These are phyloP conservation scores for Lablab purpureus DNA, from an alignment of 306 rosid species.

Conservation along the genomic window DNA sequence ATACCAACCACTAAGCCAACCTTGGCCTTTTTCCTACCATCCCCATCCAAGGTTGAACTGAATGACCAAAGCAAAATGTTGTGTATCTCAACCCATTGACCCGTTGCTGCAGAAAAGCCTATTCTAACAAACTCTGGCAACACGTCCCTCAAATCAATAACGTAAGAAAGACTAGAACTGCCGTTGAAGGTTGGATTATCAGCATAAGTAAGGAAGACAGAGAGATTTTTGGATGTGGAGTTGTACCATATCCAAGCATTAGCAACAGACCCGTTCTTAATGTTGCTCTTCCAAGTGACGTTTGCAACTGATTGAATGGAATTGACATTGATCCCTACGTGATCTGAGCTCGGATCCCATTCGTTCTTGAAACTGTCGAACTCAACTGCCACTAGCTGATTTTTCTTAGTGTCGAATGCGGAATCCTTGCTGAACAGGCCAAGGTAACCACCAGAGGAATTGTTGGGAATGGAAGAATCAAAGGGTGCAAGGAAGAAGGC, in stretches of 20 bases:
- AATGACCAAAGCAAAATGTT: constrained; percentile 75
- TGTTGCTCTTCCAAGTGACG: constrained; percentile 58
- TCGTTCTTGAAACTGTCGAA: constrained; percentile 56
- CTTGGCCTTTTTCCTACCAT: neutral
- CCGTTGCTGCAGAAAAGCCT: constrained; percentile 85
- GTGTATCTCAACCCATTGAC: constrained; percentile 62
- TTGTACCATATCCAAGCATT: constrained; percentile 76
- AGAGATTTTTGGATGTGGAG: constrained; percentile 61
- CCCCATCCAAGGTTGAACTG: constrained; percentile 60
- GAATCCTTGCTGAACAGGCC: constrained; percentile 54
- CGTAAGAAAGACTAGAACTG: constrained; percentile 51
- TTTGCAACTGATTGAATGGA: constrained; percentile 58
- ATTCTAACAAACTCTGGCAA: constrained; percentile 71
- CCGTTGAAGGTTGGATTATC: constrained; percentile 50
- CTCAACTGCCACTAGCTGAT: constrained; percentile 76
- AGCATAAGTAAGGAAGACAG: constrained; percentile 67
- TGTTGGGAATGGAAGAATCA: constrained; percentile 54
- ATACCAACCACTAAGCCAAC: constrained; percentile 47
- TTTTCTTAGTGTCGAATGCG: constrained; percentile 46
- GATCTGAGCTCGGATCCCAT: constrained; percentile 73
- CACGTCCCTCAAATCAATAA: constrained; percentile 62
- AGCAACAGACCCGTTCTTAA: constrained; percentile 56
- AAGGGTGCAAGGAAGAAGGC: constrained; percentile 73
- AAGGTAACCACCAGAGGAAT: constrained; percentile 69
- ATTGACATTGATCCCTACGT: constrained; percentile 73